These are phyloP conservation scores for Trifolium repens DNA, from an alignment of 306 rosid genomes.

Conservation along the genomic window DNA sequence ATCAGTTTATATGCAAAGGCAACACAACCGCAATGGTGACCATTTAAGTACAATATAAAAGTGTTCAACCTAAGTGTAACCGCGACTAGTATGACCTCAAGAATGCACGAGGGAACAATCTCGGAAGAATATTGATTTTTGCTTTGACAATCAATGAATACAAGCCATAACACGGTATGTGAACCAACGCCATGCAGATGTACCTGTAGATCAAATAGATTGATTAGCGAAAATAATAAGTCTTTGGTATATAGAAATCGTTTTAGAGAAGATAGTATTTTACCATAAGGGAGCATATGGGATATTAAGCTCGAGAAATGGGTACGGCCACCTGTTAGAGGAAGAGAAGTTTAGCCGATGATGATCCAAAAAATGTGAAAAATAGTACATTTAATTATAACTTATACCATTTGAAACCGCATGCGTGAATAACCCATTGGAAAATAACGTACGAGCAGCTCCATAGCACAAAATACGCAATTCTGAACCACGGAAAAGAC, in stretches of 20 bases:
- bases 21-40: no score
- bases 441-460: constrained; percentile 67
- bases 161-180: constrained; percentile 76
- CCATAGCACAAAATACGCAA: constrained; percentile 75
- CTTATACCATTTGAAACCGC: constrained; percentile 43
- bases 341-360: neutral
- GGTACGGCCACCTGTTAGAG: constrained; percentile 71
- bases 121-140: constrained; percentile 59
- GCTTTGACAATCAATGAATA: constrained; percentile 65
- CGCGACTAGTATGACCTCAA: constrained; percentile 39
- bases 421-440: constrained; percentile 70
- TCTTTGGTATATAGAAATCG: neutral
- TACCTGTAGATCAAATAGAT: constrained; percentile 62
- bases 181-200: constrained; percentile 61
- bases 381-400: neutral
- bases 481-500: constrained; percentile 85
- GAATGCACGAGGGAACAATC: constrained; percentile 59
- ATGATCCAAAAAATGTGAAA: constrained; percentile 21
- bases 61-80: neutral
- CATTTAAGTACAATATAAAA: neutral
- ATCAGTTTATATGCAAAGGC: no score
- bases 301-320: constrained; percentile 73
- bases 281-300: constrained; percentile 92
- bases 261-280: neutral
- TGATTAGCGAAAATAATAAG: constrained; percentile 15